Evolutionary conservation across 2,329 filamentous ascomycete species (phyloP).

Genomic region (Monilinia aucupariae): DNA sequence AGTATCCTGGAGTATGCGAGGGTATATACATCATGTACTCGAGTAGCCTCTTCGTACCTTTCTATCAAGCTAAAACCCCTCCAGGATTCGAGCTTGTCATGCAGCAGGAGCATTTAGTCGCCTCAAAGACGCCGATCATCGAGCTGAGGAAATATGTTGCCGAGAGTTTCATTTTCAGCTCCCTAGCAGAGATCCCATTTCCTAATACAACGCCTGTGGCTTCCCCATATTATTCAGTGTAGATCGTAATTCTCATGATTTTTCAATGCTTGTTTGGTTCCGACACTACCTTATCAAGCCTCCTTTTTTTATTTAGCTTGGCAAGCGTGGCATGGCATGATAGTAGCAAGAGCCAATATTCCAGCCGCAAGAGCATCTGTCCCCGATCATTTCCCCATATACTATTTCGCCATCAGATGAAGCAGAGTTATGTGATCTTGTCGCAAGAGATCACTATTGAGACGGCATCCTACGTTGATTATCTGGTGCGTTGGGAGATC

Average conservation of each 20-base stretch:
- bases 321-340: neutral
- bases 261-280: neutral
- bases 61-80: no score
- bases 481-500: neutral
- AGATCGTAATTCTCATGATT: neutral
- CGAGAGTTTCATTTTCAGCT: neutral
- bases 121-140: neutral
- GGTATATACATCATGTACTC: no score
- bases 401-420: no score
- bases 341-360: neutral
- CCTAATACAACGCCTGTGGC: neutral
- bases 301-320: neutral
- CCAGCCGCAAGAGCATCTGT: neutral
- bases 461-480: neutral
- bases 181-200: neutral
- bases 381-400: no score
- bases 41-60: no score
- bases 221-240: neutral
- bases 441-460: neutral
- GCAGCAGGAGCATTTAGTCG: neutral
- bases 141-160: neutral
- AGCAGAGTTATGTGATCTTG: neutral
- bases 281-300: neutral
- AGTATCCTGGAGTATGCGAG: no score
- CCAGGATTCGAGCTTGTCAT: neutral